Conservation (phyloP, 345 rosid species). For the Bruguiera sexangula region DNA sequence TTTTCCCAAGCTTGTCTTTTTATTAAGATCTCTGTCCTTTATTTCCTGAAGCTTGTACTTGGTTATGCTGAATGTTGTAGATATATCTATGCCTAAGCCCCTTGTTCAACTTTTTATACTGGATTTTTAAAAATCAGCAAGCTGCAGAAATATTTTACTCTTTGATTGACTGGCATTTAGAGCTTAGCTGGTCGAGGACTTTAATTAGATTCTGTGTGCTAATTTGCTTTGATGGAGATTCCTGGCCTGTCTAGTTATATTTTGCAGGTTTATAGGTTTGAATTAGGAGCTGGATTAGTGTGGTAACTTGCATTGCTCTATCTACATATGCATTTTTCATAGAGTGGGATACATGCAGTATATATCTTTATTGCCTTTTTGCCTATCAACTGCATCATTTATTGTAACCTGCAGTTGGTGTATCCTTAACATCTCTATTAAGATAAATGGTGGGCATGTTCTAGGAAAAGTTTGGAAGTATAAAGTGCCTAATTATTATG, state of each 20-base stretch:
- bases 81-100: no score
- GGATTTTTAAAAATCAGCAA: constrained; percentile 25
- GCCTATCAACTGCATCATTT: not conserved
- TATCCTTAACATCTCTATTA: constrained; percentile 9
- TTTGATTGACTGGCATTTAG: constrained; percentile 17
- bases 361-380: not conserved
- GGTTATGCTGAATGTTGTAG: not conserved
- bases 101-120: constrained; percentile 1
- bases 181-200: constrained; percentile 22
- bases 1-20: not conserved
- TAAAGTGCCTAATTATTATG: constrained; percentile 10
- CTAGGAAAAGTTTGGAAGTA: constrained; percentile 9
- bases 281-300: constrained; percentile 17
- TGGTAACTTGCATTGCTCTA: constrained; percentile 5
- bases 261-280: constrained; percentile 19
- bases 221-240: constrained; percentile 10
- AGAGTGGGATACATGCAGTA: not conserved
- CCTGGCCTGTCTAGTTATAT: constrained; percentile 7
- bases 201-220: constrained; percentile 10
- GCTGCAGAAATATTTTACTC: constrained; percentile 29
- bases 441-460: constrained; percentile 16
- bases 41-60: constrained; percentile 5
- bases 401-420: constrained; percentile 2
- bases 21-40: constrained; percentile 4
- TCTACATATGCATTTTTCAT: constrained; percentile 15